phyloP scores from a whole-genome alignment of 2,329 filamentous ascomycete genomes.

The Cladosporium sp. region DNA sequence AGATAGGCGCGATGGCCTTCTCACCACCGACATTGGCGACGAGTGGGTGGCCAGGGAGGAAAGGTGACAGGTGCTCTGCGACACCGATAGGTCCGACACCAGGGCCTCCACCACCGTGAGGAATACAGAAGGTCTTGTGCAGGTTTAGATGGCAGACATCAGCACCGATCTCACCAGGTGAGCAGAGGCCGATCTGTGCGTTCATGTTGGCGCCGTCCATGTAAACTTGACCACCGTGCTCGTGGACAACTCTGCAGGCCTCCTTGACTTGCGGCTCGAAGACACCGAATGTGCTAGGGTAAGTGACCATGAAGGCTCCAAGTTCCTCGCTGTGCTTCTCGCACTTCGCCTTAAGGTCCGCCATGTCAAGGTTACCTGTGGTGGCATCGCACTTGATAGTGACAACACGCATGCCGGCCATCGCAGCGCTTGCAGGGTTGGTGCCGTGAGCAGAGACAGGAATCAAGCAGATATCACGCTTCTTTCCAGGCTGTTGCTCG shows the following conservation, averaged over 20 bases:
- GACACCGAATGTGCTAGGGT: slow-evolving; percentile 91
- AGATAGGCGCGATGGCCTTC: slow-evolving; percentile 68
- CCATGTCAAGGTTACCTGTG: slow-evolving; percentile 87
- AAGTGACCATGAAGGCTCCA: slow-evolving; percentile 94
- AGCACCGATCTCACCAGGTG: slow-evolving; percentile 89
- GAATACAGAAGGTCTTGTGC: slow-evolving; percentile 99
- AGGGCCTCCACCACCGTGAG: slow-evolving; percentile 90
- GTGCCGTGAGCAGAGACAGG: slow-evolving; percentile 94
- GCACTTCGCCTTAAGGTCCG: slow-evolving; percentile 83
- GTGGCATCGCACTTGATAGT: slow-evolving; percentile 84
- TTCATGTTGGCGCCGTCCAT: slow-evolving; percentile 99
- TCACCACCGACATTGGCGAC: slow-evolving; percentile 55
- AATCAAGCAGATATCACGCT: slow-evolving; percentile 89
- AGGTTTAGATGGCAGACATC: slow-evolving; percentile 97
- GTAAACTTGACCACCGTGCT: slow-evolving; percentile 89
- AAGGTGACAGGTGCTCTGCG: slow-evolving; percentile 73
- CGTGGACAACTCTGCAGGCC: slow-evolving; percentile 81
- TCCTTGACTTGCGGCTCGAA: slow-evolving; percentile 89
- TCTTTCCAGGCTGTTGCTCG: slow-evolving; percentile 64
- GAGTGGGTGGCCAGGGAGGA: slow-evolving; percentile 71
- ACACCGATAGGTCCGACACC: slow-evolving; percentile 94
- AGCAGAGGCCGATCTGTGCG: slow-evolving; percentile 92
- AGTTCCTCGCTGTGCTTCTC: slow-evolving; percentile 83
- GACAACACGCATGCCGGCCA: slow-evolving; percentile 94
- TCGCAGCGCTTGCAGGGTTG: slow-evolving; percentile 91